Percentiles rank a stretch among this genome's conserved stretches.
phyloP scores from a whole-genome alignment of 2,329 filamentous ascomycete species.

The Metarhizium rileyi region DNA sequence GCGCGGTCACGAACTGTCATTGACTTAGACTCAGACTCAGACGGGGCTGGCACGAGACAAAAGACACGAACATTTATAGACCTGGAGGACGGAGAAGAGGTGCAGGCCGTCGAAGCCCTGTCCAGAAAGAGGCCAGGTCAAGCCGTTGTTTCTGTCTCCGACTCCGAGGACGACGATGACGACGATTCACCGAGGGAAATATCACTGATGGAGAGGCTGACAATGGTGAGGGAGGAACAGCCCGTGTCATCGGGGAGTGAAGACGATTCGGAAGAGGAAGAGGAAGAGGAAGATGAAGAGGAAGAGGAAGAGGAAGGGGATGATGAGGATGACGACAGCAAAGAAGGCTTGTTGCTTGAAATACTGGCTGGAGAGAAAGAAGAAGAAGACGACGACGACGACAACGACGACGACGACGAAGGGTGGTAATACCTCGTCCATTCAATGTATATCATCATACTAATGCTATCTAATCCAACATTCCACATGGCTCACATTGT shows the following conservation, averaged over 20 bases:
- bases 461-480: no score
- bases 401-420: constrained; percentile 12
- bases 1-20: constrained; percentile 14
- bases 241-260: constrained; percentile 12
- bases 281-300: constrained; percentile 12
- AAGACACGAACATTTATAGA: no score
- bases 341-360: constrained; percentile 19
- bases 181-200: constrained; percentile 8
- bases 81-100: neutral
- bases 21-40: constrained; percentile 10
- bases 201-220: constrained; percentile 16
- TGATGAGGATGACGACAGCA: constrained; percentile 11
- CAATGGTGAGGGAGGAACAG: constrained; percentile 11
- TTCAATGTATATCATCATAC: no score
- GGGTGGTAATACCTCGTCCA: neutral
- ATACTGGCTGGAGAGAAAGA: constrained; percentile 24
- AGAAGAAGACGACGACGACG: constrained; percentile 16
- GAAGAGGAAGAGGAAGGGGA: constrained; percentile 11
- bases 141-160: neutral
- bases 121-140: neutral
- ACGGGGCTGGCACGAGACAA: no score
- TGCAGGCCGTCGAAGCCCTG: neutral
- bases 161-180: constrained; percentile 6
- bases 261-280: constrained; percentile 10
- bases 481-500: no score